Conservation (phyloP, 2,329 filamentous ascomycete genomes). For the Sclerotiophoma versabilis region DNA sequence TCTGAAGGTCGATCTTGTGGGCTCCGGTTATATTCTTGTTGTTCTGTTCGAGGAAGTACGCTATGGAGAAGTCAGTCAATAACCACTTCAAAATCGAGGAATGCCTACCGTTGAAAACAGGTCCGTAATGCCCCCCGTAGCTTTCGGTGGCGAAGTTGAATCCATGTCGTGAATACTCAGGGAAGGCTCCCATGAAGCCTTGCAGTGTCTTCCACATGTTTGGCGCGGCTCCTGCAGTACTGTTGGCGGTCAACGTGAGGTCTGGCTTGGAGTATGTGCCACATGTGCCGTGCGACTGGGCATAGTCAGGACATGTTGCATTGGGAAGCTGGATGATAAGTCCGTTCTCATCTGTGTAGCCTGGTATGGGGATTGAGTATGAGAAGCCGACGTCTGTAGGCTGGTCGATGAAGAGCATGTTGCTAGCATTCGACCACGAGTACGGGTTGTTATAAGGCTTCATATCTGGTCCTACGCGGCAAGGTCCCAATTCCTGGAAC, state of each 20-base stretch:
- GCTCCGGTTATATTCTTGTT: slow-evolving; percentile 53
- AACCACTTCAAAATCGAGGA: slow-evolving; percentile 1
- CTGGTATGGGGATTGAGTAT: slow-evolving; percentile 57
- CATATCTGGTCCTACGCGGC: slow-evolving; percentile 55
- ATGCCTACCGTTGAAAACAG: slow-evolving; percentile 57
- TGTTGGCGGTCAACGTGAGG: slow-evolving; percentile 59
- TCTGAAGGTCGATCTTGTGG: slow-evolving; percentile 58
- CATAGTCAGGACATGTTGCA: slow-evolving; percentile 60
- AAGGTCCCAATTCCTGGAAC: slow-evolving; percentile 62
- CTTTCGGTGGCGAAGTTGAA: slow-evolving; percentile 65
- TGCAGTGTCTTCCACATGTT: slow-evolving; percentile 68
- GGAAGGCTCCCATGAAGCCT: slow-evolving; percentile 69
- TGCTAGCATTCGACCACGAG: slow-evolving; percentile 69
- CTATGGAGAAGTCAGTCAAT: slow-evolving; percentile 12
- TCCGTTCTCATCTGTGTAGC: slow-evolving; percentile 43
- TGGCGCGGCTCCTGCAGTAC: slow-evolving; percentile 61
- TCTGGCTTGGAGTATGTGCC: slow-evolving; percentile 65
- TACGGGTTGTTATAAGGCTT: slow-evolving; percentile 66
- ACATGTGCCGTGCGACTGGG: slow-evolving; percentile 52
- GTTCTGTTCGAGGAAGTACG: slow-evolving; percentile 59
- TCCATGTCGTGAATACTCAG: slow-evolving; percentile 52
- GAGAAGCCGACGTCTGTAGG: slow-evolving; percentile 67
- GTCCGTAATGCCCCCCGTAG: slow-evolving; percentile 66
- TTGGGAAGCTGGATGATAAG: slow-evolving; percentile 56
- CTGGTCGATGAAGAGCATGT: slow-evolving; percentile 76